These are phyloP conservation scores for Colletotrichum sp. DNA, from an alignment of 2,329 filamentous ascomycete genomes.

Conservation along the genomic window DNA sequence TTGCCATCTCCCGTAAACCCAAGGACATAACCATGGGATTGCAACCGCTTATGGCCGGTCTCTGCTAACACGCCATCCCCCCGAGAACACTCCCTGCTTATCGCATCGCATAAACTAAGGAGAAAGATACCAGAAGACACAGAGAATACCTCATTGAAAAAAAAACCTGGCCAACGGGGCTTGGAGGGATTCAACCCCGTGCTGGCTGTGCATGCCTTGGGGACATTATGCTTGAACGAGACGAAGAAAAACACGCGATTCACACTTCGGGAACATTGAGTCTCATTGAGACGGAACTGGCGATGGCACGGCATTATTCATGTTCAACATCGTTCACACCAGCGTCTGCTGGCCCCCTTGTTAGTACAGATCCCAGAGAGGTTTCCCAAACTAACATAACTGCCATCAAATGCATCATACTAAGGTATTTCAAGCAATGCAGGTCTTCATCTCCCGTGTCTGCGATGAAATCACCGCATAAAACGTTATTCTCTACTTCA, in stretches of 20 bases:
- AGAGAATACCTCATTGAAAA: background rate
- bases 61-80: accelerated
- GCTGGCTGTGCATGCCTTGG: background rate
- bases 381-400: background rate
- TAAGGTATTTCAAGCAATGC: background rate
- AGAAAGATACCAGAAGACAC: background rate
- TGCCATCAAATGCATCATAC: background rate
- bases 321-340: background rate
- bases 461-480: background rate
- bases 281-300: background rate
- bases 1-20: too few relatives aligned
- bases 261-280: too few relatives aligned
- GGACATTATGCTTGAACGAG: background rate
- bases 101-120: accelerated
- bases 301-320: accelerated
- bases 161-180: background rate
- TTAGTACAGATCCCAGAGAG: background rate
- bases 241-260: background rate
- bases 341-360: accelerated
- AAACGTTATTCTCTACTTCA: background rate
- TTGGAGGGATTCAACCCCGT: accelerated
- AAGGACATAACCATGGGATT: background rate
- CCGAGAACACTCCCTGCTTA: background rate
- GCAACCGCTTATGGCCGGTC: background rate
- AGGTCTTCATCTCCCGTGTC: background rate